These are phyloP conservation scores for Phytophthora megakarya DNA, from an alignment of 352 stramenopile species.

Conservation along the genomic window DNA sequence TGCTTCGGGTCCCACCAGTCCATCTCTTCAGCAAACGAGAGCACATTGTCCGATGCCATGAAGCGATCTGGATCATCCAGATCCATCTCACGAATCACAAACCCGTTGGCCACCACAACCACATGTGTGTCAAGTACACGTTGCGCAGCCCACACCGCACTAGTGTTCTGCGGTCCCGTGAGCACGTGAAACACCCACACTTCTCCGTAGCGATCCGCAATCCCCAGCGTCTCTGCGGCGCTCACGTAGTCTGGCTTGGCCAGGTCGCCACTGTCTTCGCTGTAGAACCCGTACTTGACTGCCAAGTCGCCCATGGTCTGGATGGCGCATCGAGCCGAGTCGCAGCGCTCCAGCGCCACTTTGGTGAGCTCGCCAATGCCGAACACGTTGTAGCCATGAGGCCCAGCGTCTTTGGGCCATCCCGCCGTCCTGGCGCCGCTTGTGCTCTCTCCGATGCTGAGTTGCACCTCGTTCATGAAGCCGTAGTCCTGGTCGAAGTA, in stretches of 20 bases:
- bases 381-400: slow-evolving; percentile 90
- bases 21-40: slow-evolving; percentile 86
- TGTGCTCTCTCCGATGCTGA: slow-evolving; percentile 95
- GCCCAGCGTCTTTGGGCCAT: slow-evolving; percentile 59
- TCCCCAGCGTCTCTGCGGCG: slow-evolving; percentile 85
- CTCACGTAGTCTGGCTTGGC: slow-evolving; percentile 58
- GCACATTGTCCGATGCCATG: slow-evolving; percentile 89
- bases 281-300: slow-evolving; percentile 94
- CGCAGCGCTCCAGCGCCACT: slow-evolving; percentile 91
- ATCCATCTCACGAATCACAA: slow-evolving; percentile 92
- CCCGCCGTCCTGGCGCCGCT: slow-evolving; percentile 83
- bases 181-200: slow-evolving; percentile 96
- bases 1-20: slow-evolving; percentile 76
- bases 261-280: slow-evolving; percentile 82
- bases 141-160: slow-evolving; percentile 94
- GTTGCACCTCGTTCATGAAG: slow-evolving; percentile 95
- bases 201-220: slow-evolving; percentile 89
- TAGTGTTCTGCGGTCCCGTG: slow-evolving; percentile 88
- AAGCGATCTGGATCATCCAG: slow-evolving; percentile 82
- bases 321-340: slow-evolving; percentile 83
- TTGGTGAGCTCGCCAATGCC: slow-evolving; percentile 90
- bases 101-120: slow-evolving; percentile 92
- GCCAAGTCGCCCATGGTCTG: slow-evolving; percentile 94
- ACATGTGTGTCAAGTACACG: slow-evolving; percentile 91
- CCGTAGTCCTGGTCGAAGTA: slow-evolving; percentile 96